These are phyloP conservation scores for Tuber umbilicatum DNA, from an alignment of 495 filamentous ascomycete species.

Conservation along the genomic window DNA sequence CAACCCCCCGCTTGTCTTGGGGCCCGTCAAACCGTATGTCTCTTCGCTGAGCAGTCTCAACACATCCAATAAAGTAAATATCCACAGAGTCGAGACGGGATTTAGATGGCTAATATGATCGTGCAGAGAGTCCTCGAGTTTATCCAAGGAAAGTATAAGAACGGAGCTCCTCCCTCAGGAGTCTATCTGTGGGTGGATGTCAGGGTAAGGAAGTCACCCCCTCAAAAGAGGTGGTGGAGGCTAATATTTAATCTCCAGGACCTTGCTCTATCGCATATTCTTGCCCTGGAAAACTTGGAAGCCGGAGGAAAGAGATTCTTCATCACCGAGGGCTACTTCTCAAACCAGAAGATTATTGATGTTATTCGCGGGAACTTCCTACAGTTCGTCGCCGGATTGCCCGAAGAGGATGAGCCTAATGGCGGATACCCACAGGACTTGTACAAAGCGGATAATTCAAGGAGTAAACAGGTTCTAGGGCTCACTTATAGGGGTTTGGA, in stretches of 20 bases:
- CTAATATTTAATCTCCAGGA: constrained; percentile 43
- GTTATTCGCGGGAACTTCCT: constrained; percentile 60
- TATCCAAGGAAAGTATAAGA: constrained; percentile 61
- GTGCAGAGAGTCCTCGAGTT: constrained; percentile 42
- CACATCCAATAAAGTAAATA: constrained; percentile 54
- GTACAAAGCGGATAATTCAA: constrained; percentile 48
- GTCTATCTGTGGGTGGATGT: constrained; percentile 61
- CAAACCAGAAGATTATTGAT: constrained; percentile 60
- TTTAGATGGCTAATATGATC: constrained; percentile 5
- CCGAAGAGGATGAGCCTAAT: constrained; percentile 32
- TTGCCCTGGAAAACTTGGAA: constrained; percentile 59
- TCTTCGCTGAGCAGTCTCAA: constrained; percentile 62
- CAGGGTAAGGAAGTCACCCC: constrained; percentile 46
- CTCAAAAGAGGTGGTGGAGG: not conserved
- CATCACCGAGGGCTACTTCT: constrained; percentile 52
- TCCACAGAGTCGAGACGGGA: constrained; percentile 4
- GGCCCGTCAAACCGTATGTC: constrained; percentile 61
- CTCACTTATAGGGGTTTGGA: constrained; percentile 53
- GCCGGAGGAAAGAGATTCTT: constrained; percentile 65
- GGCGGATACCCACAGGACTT: constrained; percentile 25
- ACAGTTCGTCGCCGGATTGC: constrained; percentile 42
- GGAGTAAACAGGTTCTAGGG: constrained; percentile 54
- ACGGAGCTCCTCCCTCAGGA: constrained; percentile 53
- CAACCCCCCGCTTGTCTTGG: constrained; percentile 65
- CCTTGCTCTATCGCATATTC: constrained; percentile 64